Evolutionary conservation across 257 asterid genomes (phyloP).

Genomic region (Parsonsia alboflavescens): DNA sequence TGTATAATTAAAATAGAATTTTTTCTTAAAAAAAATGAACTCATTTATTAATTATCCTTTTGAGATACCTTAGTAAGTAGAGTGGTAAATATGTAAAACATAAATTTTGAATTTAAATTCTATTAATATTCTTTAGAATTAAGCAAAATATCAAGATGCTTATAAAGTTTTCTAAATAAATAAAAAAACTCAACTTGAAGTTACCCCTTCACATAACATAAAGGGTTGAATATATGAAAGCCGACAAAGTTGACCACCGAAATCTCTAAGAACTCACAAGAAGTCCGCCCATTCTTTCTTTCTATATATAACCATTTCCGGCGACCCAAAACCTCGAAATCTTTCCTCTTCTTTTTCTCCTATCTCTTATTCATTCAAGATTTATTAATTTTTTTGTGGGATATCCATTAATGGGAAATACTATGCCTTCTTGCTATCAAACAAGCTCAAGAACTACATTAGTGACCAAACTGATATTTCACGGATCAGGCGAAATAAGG

Average conservation of each 20-base stretch:
- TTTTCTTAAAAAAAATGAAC: no score
- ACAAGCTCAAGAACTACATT: slow-evolving; percentile 7
- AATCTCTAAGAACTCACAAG: background rate
- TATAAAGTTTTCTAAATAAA: no score
- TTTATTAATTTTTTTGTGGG: background rate
- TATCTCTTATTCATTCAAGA: background rate
- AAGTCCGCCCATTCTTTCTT: background rate
- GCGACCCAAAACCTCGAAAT: background rate
- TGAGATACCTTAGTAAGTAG: no score
- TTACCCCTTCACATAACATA: background rate
- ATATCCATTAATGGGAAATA: slow-evolving; percentile 35
- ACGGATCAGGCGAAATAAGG: slow-evolving; percentile 43
- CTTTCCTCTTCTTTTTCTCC: background rate
- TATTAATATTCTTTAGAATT: no score
- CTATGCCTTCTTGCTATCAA: slow-evolving; percentile 24
- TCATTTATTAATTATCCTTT: no score
- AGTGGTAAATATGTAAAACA: no score
- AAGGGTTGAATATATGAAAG: slow-evolving; percentile 22
- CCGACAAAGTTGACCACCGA: slow-evolving; percentile 51
- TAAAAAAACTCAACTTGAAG: background rate
- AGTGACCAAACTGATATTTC: slow-evolving; percentile 34
- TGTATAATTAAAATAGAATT: no score
- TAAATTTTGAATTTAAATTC: no score
- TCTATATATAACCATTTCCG: background rate
- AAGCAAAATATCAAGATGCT: no score